phyloP scores from a whole-genome alignment of 345 rosid genomes.

The Sapria himalayana region DNA sequence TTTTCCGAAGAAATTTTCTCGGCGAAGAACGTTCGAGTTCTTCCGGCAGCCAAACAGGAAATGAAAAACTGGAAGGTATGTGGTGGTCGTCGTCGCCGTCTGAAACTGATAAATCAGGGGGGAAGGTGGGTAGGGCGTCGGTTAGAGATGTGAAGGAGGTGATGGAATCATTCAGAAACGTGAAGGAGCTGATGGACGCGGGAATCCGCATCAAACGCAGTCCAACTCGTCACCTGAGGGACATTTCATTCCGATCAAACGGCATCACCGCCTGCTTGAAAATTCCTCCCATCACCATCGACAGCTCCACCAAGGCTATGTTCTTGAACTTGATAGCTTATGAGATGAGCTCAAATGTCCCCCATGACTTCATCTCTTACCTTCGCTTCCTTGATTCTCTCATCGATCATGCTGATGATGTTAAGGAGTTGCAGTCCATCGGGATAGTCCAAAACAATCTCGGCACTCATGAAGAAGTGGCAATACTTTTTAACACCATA shows the following conservation, averaged over 20 bases:
- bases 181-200: conserved; percentile 7
- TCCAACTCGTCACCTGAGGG: not conserved
- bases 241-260: not conserved
- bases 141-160: not conserved
- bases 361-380: conserved; percentile 2
- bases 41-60: too few relatives aligned
- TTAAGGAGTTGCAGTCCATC: conserved; percentile 4
- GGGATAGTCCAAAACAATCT: conserved; percentile 7
- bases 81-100: too few relatives aligned
- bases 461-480: conserved; percentile 7
- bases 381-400: conserved; percentile 8
- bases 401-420: conserved; percentile 8
- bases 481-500: conserved; percentile 2
- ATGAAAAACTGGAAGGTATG: too few relatives aligned
- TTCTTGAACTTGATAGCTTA: conserved; percentile 7
- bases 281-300: conserved; percentile 5
- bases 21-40: too few relatives aligned
- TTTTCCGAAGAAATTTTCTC: too few relatives aligned
- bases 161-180: too few relatives aligned
- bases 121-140: too few relatives aligned
- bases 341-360: not conserved
- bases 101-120: not conserved
- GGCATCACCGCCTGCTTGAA: not conserved
- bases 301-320: conserved; percentile 3
- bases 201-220: conserved; percentile 6